These are phyloP conservation scores for Cladosporium sp. DNA, from an alignment of 2,329 filamentous ascomycete genomes.

Conservation along the genomic window DNA sequence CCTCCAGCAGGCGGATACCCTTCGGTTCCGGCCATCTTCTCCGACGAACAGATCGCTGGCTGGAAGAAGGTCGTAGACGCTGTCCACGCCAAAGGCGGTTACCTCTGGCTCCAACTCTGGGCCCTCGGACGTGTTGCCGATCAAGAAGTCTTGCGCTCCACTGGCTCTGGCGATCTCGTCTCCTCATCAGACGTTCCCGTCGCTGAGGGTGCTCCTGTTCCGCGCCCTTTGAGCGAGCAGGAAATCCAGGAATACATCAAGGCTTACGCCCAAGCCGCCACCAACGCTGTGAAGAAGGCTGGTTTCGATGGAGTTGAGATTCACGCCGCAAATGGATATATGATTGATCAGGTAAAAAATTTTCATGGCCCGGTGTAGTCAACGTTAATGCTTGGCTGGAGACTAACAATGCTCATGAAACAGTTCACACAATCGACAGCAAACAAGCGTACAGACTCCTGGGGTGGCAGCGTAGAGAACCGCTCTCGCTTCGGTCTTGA, in stretches of 20 bases:
- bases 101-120: slow-evolving; percentile 45
- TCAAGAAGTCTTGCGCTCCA: slow-evolving; percentile 18
- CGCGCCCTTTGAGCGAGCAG: slow-evolving; percentile 35
- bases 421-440: slow-evolving; percentile 56
- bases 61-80: slow-evolving; percentile 51
- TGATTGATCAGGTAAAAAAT: slow-evolving; percentile 48
- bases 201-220: slow-evolving; percentile 32
- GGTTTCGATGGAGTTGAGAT: slow-evolving; percentile 61
- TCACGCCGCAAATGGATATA: slow-evolving; percentile 48
- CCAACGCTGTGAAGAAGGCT: slow-evolving; percentile 42
- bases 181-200: slow-evolving; percentile 31
- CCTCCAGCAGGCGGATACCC: slow-evolving; percentile 25
- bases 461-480: slow-evolving; percentile 47
- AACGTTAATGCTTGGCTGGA: no score
- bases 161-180: slow-evolving; percentile 28
- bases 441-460: slow-evolving; percentile 52
- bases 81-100: slow-evolving; percentile 49
- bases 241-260: slow-evolving; percentile 31
- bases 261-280: slow-evolving; percentile 41
- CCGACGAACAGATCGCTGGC: slow-evolving; percentile 40
- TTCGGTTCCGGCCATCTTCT: slow-evolving; percentile 29
- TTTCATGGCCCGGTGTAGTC: no score
- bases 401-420: no score
- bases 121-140: slow-evolving; percentile 47
- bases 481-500: slow-evolving; percentile 51